Evolutionary conservation across 1,284 basidiomycete genomes (phyloP).

Genomic region (Golubevia sp.): DNA sequence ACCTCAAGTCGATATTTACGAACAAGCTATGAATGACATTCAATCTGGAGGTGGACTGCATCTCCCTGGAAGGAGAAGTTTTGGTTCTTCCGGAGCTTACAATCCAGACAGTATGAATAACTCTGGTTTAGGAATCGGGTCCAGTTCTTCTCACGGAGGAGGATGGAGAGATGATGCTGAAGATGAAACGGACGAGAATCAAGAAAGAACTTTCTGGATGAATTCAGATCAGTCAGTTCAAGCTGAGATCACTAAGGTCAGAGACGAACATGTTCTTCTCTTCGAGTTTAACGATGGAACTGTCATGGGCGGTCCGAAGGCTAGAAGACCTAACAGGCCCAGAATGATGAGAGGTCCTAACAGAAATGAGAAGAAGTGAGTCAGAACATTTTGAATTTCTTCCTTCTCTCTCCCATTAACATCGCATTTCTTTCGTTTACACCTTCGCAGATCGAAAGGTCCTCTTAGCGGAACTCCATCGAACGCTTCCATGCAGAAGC

Average conservation of each 20-base stretch:
- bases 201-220: not conserved
- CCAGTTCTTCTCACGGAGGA: slow-evolving; percentile 1
- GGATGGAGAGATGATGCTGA: slow-evolving; percentile 27
- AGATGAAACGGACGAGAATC: not conserved
- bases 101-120: not conserved
- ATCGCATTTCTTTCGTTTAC: not conserved
- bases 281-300: slow-evolving; percentile 64
- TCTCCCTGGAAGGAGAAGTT: not conserved
- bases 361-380: slow-evolving; percentile 4
- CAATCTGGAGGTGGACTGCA: slow-evolving; percentile 1
- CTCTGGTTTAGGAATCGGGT: too few relatives aligned
- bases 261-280: slow-evolving; percentile 53
- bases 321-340: slow-evolving; percentile 50
- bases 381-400: not conserved
- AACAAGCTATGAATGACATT: slow-evolving; percentile 20
- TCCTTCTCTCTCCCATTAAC: not conserved
- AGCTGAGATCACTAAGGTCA: too few relatives aligned
- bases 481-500: slow-evolving; percentile 28
- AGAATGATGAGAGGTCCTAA: slow-evolving; percentile 29
- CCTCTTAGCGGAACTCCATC: not conserved
- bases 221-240: not conserved
- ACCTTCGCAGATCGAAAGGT: not conserved
- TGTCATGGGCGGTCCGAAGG: slow-evolving; percentile 56
- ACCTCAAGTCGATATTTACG: slow-evolving; percentile 29
- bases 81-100: not conserved